These are phyloP conservation scores for Blastocystis sp. DNA, from an alignment of 352 stramenopile species.

Conservation along the genomic window DNA sequence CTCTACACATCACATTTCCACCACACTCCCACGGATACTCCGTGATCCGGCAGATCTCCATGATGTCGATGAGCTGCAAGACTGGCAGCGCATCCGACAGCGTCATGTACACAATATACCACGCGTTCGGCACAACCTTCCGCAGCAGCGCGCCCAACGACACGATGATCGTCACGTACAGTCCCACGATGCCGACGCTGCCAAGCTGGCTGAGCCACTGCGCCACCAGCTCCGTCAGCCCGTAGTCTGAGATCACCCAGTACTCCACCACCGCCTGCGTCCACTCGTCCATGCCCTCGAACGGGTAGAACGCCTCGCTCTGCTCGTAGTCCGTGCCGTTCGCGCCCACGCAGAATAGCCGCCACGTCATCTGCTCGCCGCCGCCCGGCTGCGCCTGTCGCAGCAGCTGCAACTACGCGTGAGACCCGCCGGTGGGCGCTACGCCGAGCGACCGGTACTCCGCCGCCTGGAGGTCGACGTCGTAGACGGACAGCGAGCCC, in stretches of 20 bases:
- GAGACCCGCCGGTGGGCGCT: no score
- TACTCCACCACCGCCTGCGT: conserved; percentile 35
- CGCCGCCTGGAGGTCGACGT: neutral
- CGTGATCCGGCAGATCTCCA: conserved; percentile 61
- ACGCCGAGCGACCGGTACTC: conserved; percentile 24
- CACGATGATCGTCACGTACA: conserved; percentile 65
- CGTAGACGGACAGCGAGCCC: conserved; percentile 13
- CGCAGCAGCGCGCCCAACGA: conserved; percentile 43
- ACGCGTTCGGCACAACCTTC: conserved; percentile 43
- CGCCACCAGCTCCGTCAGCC: conserved; percentile 40
- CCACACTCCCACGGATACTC: conserved; percentile 30
- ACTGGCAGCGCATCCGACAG: conserved; percentile 59
- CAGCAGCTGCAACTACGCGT: conserved; percentile 28
- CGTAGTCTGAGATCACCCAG: conserved; percentile 58
- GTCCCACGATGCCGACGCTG: conserved; percentile 62
- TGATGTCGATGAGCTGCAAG: conserved; percentile 43
- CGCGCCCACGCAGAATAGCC: conserved; percentile 10
- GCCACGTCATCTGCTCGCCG: conserved; percentile 2
- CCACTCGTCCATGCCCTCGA: conserved; percentile 62
- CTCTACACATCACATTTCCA: neutral
- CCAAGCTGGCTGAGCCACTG: conserved; percentile 60
- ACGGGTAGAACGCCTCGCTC: conserved; percentile 21
- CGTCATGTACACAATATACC: conserved; percentile 63
- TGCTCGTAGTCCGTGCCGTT: conserved; percentile 48
- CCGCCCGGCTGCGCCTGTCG: neutral